A percentile compares a stretch with the other conserved stretches of the same genome.
phyloP scores from a whole-genome alignment of 495 filamentous ascomycete genomes.

The Penicillium riverlandense region DNA sequence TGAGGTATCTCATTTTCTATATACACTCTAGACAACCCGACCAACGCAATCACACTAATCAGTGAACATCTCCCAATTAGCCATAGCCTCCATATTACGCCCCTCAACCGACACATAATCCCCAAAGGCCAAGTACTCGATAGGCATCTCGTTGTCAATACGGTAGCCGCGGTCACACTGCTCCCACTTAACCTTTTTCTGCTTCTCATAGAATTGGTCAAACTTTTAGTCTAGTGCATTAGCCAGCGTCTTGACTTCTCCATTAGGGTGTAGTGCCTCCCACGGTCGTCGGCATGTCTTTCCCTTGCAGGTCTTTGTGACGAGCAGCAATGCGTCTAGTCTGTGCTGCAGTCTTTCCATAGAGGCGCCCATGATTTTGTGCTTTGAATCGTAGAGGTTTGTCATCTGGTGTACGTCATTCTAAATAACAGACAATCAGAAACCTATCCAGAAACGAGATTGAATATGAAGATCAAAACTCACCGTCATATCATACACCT shows the following conservation, averaged over 20 bases:
- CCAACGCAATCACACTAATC: no score
- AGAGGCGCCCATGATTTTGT: not conserved
- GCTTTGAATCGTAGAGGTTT: constrained; percentile 32
- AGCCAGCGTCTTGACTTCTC: not conserved
- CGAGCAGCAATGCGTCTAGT: no score
- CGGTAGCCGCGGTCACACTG: no score
- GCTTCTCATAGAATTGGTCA: not conserved
- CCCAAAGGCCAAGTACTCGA: no score
- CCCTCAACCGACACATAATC: no score
- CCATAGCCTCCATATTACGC: no score
- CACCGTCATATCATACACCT: constrained; percentile 47
- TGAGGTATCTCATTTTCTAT: no score
- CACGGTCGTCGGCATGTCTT: not conserved
- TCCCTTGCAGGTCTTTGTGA: not conserved
- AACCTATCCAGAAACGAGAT: not conserved
- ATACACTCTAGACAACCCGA: no score
- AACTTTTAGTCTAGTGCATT: not conserved
- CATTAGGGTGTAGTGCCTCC: not conserved
- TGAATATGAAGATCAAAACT: not conserved
- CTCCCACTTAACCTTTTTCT: not conserved
- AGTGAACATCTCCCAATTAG: no score
- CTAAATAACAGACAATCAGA: constrained; percentile 15
- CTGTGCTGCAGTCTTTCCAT: not conserved
- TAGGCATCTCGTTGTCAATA: no score
- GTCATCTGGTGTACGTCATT: constrained; percentile 44